Evolutionary conservation across 257 asterid genomes (phyloP).

Genomic region (Jasminum sambac): DNA sequence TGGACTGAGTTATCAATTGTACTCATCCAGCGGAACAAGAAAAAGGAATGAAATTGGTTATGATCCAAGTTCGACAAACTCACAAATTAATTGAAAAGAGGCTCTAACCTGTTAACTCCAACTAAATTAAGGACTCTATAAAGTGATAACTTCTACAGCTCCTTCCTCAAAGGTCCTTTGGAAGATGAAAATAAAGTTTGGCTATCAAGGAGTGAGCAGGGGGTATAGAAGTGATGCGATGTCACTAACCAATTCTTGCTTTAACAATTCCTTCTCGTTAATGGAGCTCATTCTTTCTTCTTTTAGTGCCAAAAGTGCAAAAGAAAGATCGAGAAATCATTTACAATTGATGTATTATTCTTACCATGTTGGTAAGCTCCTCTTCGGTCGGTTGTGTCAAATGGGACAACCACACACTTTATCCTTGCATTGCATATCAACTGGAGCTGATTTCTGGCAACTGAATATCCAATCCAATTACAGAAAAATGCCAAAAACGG

Average conservation of each 20-base stretch:
- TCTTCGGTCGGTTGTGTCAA: slow-evolving; percentile 43
- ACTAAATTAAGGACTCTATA: too few species aligned
- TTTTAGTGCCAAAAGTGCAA: slow-evolving; percentile 37
- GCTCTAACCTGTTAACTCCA: too few species aligned
- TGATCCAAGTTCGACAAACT: too few species aligned
- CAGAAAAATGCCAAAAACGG: neutral
- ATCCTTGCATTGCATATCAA: slow-evolving; percentile 47
- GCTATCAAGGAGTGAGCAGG: too few species aligned
- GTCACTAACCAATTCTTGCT: slow-evolving; percentile 61
- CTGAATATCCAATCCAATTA: slow-evolving; percentile 22
- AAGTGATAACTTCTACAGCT: too few species aligned
- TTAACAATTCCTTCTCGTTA: slow-evolving; percentile 43
- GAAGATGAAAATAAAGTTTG: too few species aligned
- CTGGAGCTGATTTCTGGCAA: slow-evolving; percentile 36
- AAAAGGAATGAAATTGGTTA: too few species aligned
- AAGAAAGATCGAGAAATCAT: neutral
- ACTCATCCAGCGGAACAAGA: too few species aligned
- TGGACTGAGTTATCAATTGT: too few species aligned
- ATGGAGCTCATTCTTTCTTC: slow-evolving; percentile 46
- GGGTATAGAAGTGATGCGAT: too few species aligned
- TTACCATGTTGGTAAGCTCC: slow-evolving; percentile 40
- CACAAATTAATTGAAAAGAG: too few species aligned
- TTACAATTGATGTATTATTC: neutral
- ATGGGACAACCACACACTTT: slow-evolving; percentile 41
- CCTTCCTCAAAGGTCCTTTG: too few species aligned